Percentiles rank a stretch among this genome's conserved stretches.
Evolutionary conservation across 2,329 filamentous ascomycete genomes (phyloP).

Genomic region (Ustulina deusta): DNA sequence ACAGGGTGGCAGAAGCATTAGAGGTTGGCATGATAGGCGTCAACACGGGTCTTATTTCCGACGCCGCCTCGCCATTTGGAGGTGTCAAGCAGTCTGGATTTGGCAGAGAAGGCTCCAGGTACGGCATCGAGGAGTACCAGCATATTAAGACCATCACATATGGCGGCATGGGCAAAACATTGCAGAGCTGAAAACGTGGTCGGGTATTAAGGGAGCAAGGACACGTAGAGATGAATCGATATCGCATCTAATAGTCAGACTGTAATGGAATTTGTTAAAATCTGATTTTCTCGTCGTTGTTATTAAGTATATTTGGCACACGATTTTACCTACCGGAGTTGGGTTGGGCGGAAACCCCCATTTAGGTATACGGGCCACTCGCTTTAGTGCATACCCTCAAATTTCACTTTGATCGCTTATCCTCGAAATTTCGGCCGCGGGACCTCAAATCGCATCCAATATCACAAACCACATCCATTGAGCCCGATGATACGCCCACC

Average conservation of each 20-base stretch:
- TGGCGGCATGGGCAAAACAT: slow-evolving; percentile 67
- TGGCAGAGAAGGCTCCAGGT: slow-evolving; percentile 80
- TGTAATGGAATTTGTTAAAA: background rate
- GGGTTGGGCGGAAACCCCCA: background rate
- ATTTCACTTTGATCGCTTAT: slow-evolving; percentile 25
- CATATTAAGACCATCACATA: slow-evolving; percentile 74
- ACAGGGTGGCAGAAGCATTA: slow-evolving; percentile 74
- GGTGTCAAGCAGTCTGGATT: slow-evolving; percentile 87
- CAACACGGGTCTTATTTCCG: slow-evolving; percentile 77
- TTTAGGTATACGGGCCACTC: background rate
- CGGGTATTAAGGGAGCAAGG: background rate
- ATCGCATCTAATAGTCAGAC: slow-evolving; percentile 53
- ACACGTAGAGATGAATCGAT: background rate
- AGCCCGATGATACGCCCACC: slow-evolving; percentile 51
- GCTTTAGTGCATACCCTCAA: slow-evolving; percentile 17
- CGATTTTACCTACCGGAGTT: no score
- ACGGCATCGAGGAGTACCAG: slow-evolving; percentile 82
- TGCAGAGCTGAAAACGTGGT: slow-evolving; percentile 56
- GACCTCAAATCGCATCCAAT: slow-evolving; percentile 26
- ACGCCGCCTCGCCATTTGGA: slow-evolving; percentile 74
- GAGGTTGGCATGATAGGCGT: slow-evolving; percentile 91
- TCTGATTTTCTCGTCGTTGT: background rate
- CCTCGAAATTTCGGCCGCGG: slow-evolving; percentile 39
- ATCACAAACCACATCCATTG: slow-evolving; percentile 34
- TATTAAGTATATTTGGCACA: no score